A percentile compares a stretch with the other conserved stretches of the same genome.
phyloP scores from a whole-genome alignment of 768 basidiomycete species.

The Tricholoma terreum region DNA sequence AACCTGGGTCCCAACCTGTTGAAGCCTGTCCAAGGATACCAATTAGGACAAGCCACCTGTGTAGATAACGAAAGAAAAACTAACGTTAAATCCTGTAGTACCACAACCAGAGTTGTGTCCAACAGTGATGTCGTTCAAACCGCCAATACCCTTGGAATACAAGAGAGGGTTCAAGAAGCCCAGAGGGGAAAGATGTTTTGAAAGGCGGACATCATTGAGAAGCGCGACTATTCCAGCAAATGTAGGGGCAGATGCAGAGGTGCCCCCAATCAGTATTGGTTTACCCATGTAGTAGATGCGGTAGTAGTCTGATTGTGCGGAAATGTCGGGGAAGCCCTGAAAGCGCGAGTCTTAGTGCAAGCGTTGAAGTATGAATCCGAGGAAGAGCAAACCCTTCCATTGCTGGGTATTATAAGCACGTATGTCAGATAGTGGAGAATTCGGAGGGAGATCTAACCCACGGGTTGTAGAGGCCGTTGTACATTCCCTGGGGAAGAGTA shows the following conservation, averaged over 20 bases:
- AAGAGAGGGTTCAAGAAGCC: constrained; percentile 67
- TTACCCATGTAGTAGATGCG: constrained; percentile 41
- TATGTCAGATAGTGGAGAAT: background rate
- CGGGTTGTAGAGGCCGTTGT: constrained; percentile 52
- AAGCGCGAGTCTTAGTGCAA: no score
- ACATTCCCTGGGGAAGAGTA: constrained; percentile 37
- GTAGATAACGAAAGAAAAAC: background rate
- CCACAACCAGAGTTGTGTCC: constrained; percentile 57
- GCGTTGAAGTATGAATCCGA: no score
- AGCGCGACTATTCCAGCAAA: constrained; percentile 61
- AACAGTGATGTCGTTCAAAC: constrained; percentile 54
- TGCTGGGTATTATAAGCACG: constrained; percentile 24
- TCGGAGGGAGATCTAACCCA: constrained; percentile 23
- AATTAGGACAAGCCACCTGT: constrained; percentile 1
- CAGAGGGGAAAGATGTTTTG: constrained; percentile 38
- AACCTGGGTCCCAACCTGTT: constrained; percentile 58
- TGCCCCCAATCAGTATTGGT: constrained; percentile 45
- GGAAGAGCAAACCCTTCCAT: constrained; percentile 43
- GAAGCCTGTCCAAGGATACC: constrained; percentile 31
- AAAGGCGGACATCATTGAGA: constrained; percentile 56
- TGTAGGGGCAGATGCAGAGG: constrained; percentile 60
- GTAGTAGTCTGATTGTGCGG: constrained; percentile 53
- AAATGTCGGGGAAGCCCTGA: constrained; percentile 61
- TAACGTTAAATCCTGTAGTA: constrained; percentile 57
- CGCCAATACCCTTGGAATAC: constrained; percentile 38